Evolutionary conservation across 2,329 filamentous ascomycete genomes (phyloP).

Genomic region (Aspergillus sp.): DNA sequence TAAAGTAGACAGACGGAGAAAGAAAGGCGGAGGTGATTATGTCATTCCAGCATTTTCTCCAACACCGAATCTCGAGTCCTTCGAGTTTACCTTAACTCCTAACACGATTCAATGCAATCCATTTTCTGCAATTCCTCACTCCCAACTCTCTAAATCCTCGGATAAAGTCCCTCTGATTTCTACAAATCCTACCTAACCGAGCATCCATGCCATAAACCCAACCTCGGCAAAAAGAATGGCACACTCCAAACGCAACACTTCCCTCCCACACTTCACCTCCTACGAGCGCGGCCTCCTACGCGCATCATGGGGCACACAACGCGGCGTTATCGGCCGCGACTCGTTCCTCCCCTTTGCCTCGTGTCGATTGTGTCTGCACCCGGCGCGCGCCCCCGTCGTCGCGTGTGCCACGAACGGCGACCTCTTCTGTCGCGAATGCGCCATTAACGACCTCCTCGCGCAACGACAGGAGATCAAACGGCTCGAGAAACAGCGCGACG

Average conservation of each 20-base stretch:
- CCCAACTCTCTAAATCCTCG: neutral
- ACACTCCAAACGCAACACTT: conserved; percentile 78
- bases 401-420: conserved; percentile 76
- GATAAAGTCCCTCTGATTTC: no score
- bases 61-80: neutral
- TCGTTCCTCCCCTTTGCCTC: conserved; percentile 89
- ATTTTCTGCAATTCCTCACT: no score
- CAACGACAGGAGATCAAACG: conserved; percentile 92
- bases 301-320: conserved; percentile 75
- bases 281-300: conserved; percentile 84
- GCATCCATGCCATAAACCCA: neutral
- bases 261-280: conserved; percentile 87
- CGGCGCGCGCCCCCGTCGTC: conserved; percentile 80
- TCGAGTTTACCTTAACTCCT: no score
- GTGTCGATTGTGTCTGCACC: conserved; percentile 82
- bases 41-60: conserved; percentile 4
- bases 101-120: no score
- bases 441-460: conserved; percentile 82
- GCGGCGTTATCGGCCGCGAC: conserved; percentile 82
- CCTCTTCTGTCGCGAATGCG: conserved; percentile 94
- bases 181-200: neutral
- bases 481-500: conserved; percentile 64
- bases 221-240: conserved; percentile 35
- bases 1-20: no score
- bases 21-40: conserved; percentile 7